Evolutionary conservation across 305 asterid species (phyloP).

Genomic region (Stenogyne calaminthoides): DNA sequence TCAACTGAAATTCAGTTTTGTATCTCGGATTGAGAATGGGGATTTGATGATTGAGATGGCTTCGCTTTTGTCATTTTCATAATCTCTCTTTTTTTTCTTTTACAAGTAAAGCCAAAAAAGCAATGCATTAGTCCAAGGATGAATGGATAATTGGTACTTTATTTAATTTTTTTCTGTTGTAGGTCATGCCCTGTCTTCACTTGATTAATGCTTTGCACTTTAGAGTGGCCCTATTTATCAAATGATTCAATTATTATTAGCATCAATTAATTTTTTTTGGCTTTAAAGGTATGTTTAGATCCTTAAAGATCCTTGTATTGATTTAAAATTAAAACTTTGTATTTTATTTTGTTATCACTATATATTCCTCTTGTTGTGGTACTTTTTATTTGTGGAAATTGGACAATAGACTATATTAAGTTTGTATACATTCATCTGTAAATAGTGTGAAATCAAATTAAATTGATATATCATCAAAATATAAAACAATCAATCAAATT

Average conservation of each 20-base stretch:
- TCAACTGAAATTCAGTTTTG: constrained; percentile 49
- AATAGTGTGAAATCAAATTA: too few relatives aligned
- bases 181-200: constrained; percentile 16
- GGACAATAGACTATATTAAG: too few relatives aligned
- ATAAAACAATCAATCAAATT: too few relatives aligned
- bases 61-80: constrained; percentile 45
- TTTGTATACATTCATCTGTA: too few relatives aligned
- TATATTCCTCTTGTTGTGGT: too few relatives aligned
- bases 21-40: constrained; percentile 42
- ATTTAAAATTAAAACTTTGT: too few relatives aligned
- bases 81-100: constrained; percentile 27
- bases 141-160: constrained; percentile 15
- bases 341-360: too few relatives aligned
- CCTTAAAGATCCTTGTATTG: background rate
- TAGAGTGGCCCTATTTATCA: background rate
- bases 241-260: background rate
- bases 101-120: constrained; percentile 50
- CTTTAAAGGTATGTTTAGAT: background rate
- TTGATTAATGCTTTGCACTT: constrained; percentile 22
- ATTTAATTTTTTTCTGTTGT: constrained; percentile 21
- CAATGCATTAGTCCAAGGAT: constrained; percentile 28
- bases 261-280: background rate
- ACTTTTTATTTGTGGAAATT: too few relatives aligned
- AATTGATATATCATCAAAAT: too few relatives aligned
- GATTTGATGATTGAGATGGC: constrained; percentile 54